Conservation (phyloP, 2,329 filamentous ascomycete genomes). For the Pseudogymnoascus sp. region DNA sequence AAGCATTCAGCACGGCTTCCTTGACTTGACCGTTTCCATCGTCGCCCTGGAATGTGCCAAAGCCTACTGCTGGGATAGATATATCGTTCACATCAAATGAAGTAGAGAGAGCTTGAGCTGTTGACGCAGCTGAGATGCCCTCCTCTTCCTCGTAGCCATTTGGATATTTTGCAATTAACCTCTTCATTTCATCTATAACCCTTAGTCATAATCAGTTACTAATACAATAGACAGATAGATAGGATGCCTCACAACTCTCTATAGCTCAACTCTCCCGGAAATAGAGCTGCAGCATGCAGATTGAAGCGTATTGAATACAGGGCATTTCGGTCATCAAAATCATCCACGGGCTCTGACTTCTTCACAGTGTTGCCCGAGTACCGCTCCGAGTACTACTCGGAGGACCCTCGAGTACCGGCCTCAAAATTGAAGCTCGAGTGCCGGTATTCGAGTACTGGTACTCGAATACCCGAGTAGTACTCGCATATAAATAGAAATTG, state of each 20-base stretch:
- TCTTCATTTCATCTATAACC: constrained; percentile 14
- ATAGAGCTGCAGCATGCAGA: background rate
- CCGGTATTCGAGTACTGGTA: no score
- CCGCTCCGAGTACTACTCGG: no score
- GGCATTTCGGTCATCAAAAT: constrained; percentile 33
- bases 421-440: no score
- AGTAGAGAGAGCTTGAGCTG: background rate
- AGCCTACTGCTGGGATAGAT: constrained; percentile 36
- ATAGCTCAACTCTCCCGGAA: background rate
- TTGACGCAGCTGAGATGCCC: background rate
- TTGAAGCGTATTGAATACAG: constrained; percentile 26
- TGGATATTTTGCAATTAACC: constrained; percentile 16
- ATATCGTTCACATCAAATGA: background rate
- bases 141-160: constrained; percentile 12
- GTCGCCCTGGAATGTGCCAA: constrained; percentile 35
- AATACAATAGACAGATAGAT: background rate
- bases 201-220: background rate
- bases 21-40: constrained; percentile 33
- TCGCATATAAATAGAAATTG: no score
- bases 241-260: background rate
- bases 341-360: constrained; percentile 28
- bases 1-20: constrained; percentile 40
- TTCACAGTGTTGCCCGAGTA: no score
- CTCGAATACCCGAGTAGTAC: no score
- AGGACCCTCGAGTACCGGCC: no score